Evolutionary conservation across 345 rosid species (phyloP).

Genomic region (Ricinus communis): DNA sequence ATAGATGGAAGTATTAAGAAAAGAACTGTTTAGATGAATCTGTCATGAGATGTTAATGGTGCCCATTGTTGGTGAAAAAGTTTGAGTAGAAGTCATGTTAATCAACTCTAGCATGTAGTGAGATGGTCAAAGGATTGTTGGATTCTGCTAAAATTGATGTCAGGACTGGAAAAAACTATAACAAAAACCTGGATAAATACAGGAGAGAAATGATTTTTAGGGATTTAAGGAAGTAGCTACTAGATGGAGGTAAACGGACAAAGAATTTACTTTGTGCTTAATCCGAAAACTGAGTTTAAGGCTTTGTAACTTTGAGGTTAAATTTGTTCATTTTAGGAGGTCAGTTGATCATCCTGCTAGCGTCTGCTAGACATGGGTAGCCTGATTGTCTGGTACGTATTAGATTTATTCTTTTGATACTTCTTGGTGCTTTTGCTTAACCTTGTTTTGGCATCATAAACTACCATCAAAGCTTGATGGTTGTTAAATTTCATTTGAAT

Average conservation of each 20-base stretch:
- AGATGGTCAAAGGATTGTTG: background rate
- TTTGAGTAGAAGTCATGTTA: background rate
- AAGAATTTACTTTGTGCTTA: background rate
- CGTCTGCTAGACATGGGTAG: background rate
- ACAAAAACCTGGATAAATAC: background rate
- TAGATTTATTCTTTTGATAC: background rate
- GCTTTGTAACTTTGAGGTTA: background rate
- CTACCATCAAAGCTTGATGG: background rate
- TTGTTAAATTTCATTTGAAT: background rate
- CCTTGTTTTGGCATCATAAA: background rate
- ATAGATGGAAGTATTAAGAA: no score
- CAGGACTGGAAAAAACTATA: background rate
- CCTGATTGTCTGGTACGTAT: background rate
- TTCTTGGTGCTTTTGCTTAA: background rate
- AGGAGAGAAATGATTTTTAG: background rate
- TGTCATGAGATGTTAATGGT: no score
- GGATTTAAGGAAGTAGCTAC: background rate
- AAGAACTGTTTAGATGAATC: no score
- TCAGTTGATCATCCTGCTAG: background rate
- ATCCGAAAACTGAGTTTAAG: background rate
- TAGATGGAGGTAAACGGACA: background rate
- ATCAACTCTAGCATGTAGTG: background rate
- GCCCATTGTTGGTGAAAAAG: no score
- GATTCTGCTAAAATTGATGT: background rate
- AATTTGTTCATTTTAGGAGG: background rate